phyloP scores from a whole-genome alignment of 257 asterid genomes.

The Leonotis leonurus region DNA sequence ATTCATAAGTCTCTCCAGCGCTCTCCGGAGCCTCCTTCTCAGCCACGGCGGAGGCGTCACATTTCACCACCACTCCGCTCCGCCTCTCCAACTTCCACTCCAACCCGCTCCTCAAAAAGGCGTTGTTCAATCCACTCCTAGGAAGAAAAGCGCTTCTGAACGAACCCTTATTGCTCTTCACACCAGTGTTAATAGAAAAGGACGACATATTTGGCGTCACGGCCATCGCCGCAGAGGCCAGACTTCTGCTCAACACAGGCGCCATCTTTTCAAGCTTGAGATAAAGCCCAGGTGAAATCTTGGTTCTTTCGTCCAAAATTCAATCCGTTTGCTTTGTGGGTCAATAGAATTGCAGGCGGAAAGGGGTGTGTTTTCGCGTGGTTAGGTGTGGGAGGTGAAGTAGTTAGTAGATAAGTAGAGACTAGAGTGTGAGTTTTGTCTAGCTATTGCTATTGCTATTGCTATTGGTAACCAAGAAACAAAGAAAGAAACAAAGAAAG shows the following conservation, averaged over 20 bases:
- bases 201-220: constrained; percentile 40
- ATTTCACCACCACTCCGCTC: constrained; percentile 56
- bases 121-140: constrained; percentile 41
- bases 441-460: no score
- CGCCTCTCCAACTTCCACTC: constrained; percentile 60
- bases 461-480: no score
- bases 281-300: constrained; percentile 17
- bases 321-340: not conserved
- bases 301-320: not conserved
- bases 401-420: constrained; percentile 1
- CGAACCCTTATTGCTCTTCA: constrained; percentile 30
- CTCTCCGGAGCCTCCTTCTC: constrained; percentile 79
- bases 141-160: constrained; percentile 49
- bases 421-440: not conserved
- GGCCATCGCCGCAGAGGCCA: constrained; percentile 52
- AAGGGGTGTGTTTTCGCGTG: not conserved
- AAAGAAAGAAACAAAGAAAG: no score
- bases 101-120: constrained; percentile 46
- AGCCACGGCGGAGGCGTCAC: constrained; percentile 82
- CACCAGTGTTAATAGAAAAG: constrained; percentile 30
- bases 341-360: not conserved
- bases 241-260: constrained; percentile 70
- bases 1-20: constrained; percentile 65
- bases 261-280: constrained; percentile 41
- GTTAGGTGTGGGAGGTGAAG: constrained; percentile 16